A percentile compares a stretch with the other conserved stretches of the same genome.
phyloP scores from a whole-genome alignment of 2,329 filamentous ascomycete genomes.

The Parascedosporium putredinis region DNA sequence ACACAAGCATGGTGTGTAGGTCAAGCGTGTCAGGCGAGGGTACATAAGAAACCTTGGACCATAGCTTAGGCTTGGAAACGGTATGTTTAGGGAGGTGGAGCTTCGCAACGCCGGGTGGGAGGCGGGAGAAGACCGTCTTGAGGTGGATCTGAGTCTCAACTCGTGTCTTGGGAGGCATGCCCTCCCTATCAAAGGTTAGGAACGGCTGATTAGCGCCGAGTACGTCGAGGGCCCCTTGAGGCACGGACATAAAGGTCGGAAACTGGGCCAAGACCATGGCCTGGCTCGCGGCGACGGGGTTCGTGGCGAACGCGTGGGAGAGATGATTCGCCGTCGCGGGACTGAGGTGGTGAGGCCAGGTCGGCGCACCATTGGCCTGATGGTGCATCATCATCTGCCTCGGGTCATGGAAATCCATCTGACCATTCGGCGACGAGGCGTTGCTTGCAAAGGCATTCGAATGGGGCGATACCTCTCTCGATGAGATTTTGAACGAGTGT shows the following conservation, averaged over 20 bases:
- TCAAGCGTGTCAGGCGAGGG: conserved; percentile 66
- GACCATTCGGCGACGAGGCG: conserved; percentile 35
- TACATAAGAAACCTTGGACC: conserved; percentile 60
- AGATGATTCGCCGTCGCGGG: background rate
- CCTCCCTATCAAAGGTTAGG: conserved; percentile 7
- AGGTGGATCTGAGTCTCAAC: conserved; percentile 96
- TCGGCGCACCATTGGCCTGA: background rate
- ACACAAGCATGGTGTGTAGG: conserved; percentile 72
- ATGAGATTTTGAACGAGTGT: conserved; percentile 37
- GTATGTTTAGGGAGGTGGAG: conserved; percentile 82
- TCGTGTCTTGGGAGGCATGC: conserved; percentile 28
- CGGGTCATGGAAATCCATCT: background rate
- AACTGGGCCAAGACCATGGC: conserved; percentile 4
- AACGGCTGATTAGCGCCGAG: conserved; percentile 1
- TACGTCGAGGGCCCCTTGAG: background rate
- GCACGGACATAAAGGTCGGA: conserved; percentile 1
- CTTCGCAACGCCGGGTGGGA: conserved; percentile 66
- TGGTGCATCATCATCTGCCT: background rate
- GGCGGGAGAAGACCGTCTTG: conserved; percentile 63
- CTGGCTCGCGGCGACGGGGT: background rate
- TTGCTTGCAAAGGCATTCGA: conserved; percentile 41
- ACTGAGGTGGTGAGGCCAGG: background rate
- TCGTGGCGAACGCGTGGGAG: background rate
- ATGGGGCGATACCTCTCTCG: conserved; percentile 44
- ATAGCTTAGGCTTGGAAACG: conserved; percentile 86